Evolutionary conservation across 2,329 filamentous ascomycete species (phyloP).

Genomic region (Chaetomium globosum): DNA sequence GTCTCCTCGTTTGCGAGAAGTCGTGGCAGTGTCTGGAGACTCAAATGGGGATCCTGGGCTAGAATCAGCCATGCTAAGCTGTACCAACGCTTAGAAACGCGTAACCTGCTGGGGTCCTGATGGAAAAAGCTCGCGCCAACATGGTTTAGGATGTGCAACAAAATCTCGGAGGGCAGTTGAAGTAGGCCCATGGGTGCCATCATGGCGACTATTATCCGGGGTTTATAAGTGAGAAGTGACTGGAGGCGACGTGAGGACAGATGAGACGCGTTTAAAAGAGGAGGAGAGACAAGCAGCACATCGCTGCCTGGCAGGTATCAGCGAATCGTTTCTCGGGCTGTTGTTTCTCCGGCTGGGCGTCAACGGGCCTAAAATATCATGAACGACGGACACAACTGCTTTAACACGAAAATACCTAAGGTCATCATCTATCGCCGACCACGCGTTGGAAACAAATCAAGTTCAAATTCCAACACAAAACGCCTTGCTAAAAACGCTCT

Average conservation of each 20-base stretch:
- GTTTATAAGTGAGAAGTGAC: not conserved
- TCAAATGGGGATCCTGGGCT: not conserved
- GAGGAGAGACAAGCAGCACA: too few relatives aligned
- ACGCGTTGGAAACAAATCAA: not conserved
- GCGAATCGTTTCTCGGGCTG: not conserved
- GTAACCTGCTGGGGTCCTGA: conserved; percentile 8
- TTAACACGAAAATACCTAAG: too few relatives aligned
- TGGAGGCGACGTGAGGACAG: not conserved
- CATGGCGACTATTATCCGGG: not conserved
- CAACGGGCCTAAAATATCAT: too few relatives aligned
- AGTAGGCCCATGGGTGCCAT: conserved; percentile 1
- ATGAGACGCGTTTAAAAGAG: too few relatives aligned
- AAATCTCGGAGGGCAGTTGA: conserved; percentile 9
- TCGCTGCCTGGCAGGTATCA: not conserved
- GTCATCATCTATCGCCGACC: too few relatives aligned
- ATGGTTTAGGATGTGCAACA: conserved; percentile 9
- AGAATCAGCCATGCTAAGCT: conserved; percentile 7
- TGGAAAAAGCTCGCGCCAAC: conserved; percentile 15
- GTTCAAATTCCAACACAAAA: not conserved
- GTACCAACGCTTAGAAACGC: conserved; percentile 20
- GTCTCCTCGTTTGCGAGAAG: not conserved
- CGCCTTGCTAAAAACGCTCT: not conserved
- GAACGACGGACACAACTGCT: too few relatives aligned
- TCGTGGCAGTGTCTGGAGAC: not conserved
- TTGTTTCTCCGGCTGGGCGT: too few relatives aligned